Evolutionary conservation across 805 yeast species (phyloP), one percentile per base, ranked within the genome.

Genomic region (Candida glaebosa): DNA sequence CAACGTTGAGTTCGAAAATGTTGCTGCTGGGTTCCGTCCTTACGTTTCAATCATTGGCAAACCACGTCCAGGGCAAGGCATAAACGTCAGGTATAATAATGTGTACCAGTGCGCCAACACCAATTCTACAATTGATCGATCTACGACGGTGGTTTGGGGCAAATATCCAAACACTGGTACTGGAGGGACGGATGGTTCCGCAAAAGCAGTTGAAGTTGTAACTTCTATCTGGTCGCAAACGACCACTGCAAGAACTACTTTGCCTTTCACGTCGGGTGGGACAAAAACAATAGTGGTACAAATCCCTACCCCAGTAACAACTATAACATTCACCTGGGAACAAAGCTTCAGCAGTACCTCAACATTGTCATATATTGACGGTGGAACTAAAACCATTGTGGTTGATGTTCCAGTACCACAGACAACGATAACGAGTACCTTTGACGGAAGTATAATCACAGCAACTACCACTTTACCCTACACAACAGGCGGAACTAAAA

Each of bases 271-370:
- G 8, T 33, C 44, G n/a, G 43, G 41, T 18, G 16, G 31, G 7
- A 50, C 52, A 18, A 46, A 33, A 30, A 49, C 52, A 3, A 48
- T 45, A 12, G 42, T 42, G 12, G 43, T 42, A 6, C 40, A 37
- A 15, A 43, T 42, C 2, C 51, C 50, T 35, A 18, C 41, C 16
- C 47, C 45, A 18, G 31, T 40, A 7, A 37, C 37, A 2, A 39
- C 46, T 2, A 15, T 38, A 24, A 44, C 51, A 5, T 10, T 9
- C 8, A 42, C 41, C n/a, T 18, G 34, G 3, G 41, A 47, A 14
- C 38, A 12, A n/a, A 19, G 26, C n/a, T 7, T 5, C 4, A 43
- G 46, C 9, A 18, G 47, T 1, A 34, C 41, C 18, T 39, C 44
- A 4, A 50, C 53, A 0, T 30, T 19, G 12, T 37, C 51, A 17